These are phyloP conservation scores for Neopestalotiopsis clavispora DNA, from an alignment of 2,329 filamentous ascomycete species.

Conservation along the genomic window DNA sequence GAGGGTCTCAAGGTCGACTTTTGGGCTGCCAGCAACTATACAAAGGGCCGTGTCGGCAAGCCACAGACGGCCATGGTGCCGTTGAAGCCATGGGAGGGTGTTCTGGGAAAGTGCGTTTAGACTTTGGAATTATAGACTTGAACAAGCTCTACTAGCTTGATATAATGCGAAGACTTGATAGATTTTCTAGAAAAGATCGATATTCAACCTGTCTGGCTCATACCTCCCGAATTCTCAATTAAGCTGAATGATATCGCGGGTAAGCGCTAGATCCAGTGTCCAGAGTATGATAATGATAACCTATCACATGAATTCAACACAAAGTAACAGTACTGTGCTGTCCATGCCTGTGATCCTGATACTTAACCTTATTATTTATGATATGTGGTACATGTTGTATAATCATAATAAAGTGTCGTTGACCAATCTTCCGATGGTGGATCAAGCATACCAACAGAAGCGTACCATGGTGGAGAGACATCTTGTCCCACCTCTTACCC, in stretches of 20 bases:
- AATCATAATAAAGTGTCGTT: too few species aligned
- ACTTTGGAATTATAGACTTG: neutral
- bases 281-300: too few species aligned
- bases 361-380: too few species aligned
- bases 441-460: too few species aligned
- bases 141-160: neutral
- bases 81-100: slow-evolving; percentile 34
- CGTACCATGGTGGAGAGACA: neutral
- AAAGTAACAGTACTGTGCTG: too few species aligned
- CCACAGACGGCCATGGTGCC: slow-evolving; percentile 23
- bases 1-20: slow-evolving; percentile 26
- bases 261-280: too few species aligned
- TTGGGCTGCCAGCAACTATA: slow-evolving; percentile 30
- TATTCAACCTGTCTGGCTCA: neutral
- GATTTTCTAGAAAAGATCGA: neutral
- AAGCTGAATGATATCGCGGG: too few species aligned
- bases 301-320: too few species aligned
- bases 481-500: neutral
- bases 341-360: too few species aligned
- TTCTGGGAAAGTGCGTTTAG: slow-evolving; percentile 27
- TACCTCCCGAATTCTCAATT: too few species aligned
- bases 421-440: too few species aligned
- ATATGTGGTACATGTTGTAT: too few species aligned
- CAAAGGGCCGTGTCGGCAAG: slow-evolving; percentile 28
- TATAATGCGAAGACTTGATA: neutral